Conservation (phyloP, 139 green algal genomes). For the Chlamydomonas schloesseri region DNA sequence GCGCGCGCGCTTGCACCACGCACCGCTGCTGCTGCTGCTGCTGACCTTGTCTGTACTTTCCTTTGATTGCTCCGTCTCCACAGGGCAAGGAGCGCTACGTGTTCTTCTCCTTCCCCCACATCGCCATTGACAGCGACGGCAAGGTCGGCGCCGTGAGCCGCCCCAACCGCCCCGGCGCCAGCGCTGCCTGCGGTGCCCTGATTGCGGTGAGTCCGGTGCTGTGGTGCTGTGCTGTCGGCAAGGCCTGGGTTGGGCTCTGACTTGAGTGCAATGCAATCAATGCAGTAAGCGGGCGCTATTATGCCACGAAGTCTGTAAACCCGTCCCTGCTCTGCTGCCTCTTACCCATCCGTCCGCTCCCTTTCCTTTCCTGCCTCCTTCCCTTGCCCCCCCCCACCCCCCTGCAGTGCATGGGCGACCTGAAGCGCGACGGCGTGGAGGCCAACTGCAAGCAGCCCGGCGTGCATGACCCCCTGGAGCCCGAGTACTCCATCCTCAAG, state of each 20-base stretch:
- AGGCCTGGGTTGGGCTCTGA: no score
- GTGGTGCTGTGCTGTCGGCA: not conserved
- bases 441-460: conserved; percentile 67
- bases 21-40: no score
- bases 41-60: no score
- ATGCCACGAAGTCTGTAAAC: no score
- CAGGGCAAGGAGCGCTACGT: conserved; percentile 82
- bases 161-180: conserved; percentile 60
- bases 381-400: conserved; percentile 57
- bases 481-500: conserved; percentile 89
- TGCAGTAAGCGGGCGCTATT: no score
- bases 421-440: conserved; percentile 58
- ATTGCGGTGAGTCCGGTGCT: conserved; percentile 21
- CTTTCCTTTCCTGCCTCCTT: not conserved
- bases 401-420: conserved; percentile 73
- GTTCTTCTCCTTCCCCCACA: conserved; percentile 91
- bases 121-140: conserved; percentile 74
- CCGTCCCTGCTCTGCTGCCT: no score
- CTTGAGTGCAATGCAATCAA: no score
- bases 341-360: not conserved
- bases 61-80: not conserved
- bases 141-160: conserved; percentile 73
- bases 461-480: conserved; percentile 80
- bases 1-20: not conserved
- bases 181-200: conserved; percentile 56